Base-by-base conservation (phyloP, 208 protist species). In the Novymonas esmeraldas region DNA sequence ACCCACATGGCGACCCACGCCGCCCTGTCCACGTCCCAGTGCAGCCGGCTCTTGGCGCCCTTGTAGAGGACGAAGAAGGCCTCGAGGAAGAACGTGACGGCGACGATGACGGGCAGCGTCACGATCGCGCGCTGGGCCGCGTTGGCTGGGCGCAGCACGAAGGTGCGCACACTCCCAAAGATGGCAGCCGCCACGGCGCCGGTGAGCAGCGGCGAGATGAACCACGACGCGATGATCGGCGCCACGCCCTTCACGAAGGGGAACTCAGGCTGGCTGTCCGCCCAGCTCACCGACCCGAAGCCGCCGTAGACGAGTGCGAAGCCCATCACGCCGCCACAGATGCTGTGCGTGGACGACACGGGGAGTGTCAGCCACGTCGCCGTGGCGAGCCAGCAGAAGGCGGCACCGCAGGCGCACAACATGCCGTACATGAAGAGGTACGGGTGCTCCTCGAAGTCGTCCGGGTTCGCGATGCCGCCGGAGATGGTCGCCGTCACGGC, bases 341-440 rank as follows among this genome's bases (percentile, higher is more conserved):
- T 87, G 71, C 85, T 92, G 78, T 94, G 89, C 26, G 85, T 90
- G 5, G 89, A 92, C 31, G 83, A 90, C 6, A 92, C 89, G 34
- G 89, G 85, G 29, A 94, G 77, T 18, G 60, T 79, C 59, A 90
- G 65, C 72, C 74, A 81, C 4, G 85, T 92, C 13, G 85, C 89
- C 18, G 87, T 41, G 24, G 72, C 59, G 3, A 92, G 77, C 89
- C 89, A 94, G 50, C 64, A 77, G 67, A 91, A 90, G 28, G 89
- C 78, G 0, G 89, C 78, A 59, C 76, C 78, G 31, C 76, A 70
- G 14, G 85, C 78, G 56, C 89, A 94, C 0, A 92, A 73, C 85
- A 94, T 92, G 39, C 89, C 85, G 63, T 92, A 92, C 89, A 94
- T 92, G 58, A 94, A 70, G 3, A 94, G 16, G 71, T 94, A 94